Base-by-base conservation (phyloP, 2,329 filamentous ascomycete genomes). In the Fusarium sp. region DNA sequence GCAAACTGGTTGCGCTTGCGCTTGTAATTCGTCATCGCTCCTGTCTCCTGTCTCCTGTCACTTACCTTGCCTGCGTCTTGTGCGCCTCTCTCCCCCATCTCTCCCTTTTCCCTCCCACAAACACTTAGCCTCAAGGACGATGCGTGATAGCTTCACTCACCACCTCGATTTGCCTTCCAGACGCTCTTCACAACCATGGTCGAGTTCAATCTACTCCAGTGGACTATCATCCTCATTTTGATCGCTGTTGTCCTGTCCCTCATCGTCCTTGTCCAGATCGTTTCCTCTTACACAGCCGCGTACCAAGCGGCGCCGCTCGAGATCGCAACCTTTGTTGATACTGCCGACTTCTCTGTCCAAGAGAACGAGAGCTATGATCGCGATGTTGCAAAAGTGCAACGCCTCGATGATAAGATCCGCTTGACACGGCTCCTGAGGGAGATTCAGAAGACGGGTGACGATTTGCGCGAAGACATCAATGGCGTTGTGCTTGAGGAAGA, bases 331-430 rank as follows among this genome's bases (percentile, higher is more conserved):
- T 88, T 90, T 72, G 77, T 89, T 73, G 88, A 90, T 74, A 83
- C 85, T 18, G 83, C 88, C 73, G 88, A 90, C 76, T 88, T 84
- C 73, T 92, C 87, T 41, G 82, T 89, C 50, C 81, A 85, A 70
- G 89, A 90, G 76, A 90, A 90, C 73, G 88, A 90, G 77, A 86
- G 83, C 73, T 90, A 90, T 75, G 86, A 90, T 76, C 81, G 83
- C 71, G 87, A 90, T 72, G 82, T 90, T 49, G 80, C 84, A 58
- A 85, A 84, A 62, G 83, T 90, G 41, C 83, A 82, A 74, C 85
- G 85, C 42, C 81, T 90, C 30, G 88, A 90, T 68, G 88, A 90
- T 77, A 89, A 89, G 80, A 75, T 90, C 49, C 86, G 88, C 51
- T 82, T 91, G 42, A 82, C 81, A 64, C 83, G 84, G 43, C 79